Evolutionary conservation across 768 basidiomycete genomes (phyloP), one percentile per base, ranked within the genome.

Genomic region (Termitomyces sp.): DNA sequence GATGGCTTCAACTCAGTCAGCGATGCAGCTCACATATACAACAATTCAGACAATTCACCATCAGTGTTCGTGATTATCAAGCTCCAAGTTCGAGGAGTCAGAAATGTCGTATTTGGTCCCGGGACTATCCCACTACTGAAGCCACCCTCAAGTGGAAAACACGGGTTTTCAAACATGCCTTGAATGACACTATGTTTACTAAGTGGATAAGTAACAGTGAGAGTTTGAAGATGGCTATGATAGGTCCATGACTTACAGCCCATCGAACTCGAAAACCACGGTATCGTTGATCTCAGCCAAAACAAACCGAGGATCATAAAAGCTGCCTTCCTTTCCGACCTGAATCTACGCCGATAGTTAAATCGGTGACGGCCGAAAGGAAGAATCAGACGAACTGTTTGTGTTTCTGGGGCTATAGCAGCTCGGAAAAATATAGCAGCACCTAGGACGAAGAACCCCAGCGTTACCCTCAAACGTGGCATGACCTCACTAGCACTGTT

Each of bases 131-230:
- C 73, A 52, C 67, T 73, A 45, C 73, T 68, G 64, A 83, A 78
- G 3, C 77, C 77, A 3, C 75, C 75, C 0, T 58, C 53, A 11
- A 75, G 66, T 12, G 70, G 71, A 35, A 66, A 44, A 59, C 79
- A 80, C 2, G 79, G 78, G 11, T 63, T 54, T 0, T 69, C 67
- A 54, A 71, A 70, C 1, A 63, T 55, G 46, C 67, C 68, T 59
- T 80, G 75, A 0, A 77, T 73, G 7, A 77, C 73, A 10, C 72
- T 69, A 61, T 80, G 78, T 19, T 59, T 50, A 35, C 76, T 76
- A 33, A 5, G 10, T 2, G n/a, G 33, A 30, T 44, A 28, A 8
- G 21, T 12, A 51, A 33, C 7, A 31, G 7, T 30, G 30, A 38
- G 41, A 12, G 21, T n/a, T 21, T 4, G n/a, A 54, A 14, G 1